These are phyloP conservation scores for Radiomyces spectabilis DNA, from an alignment of 192 early-diverging fungal species.

Conservation along the genomic window DNA sequence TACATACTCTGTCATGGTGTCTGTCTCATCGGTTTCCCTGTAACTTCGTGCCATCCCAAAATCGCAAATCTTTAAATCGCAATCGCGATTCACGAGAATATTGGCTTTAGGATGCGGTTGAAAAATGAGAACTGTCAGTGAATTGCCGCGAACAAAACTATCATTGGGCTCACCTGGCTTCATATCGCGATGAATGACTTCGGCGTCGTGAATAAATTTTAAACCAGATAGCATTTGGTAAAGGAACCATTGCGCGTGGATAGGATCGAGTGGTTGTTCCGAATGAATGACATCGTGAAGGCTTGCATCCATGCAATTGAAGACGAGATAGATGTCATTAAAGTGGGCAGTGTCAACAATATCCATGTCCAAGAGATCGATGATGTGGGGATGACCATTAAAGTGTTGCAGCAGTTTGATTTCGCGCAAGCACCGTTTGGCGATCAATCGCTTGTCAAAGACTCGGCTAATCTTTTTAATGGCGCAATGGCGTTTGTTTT, in stretches of 20 bases:
- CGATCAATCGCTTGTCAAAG: conserved; percentile 76
- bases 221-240: conserved; percentile 63
- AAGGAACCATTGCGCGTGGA: conserved; percentile 53
- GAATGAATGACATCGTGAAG: conserved; percentile 68
- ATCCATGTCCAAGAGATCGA: conserved; percentile 56
- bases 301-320: conserved; percentile 66
- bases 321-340: conserved; percentile 42
- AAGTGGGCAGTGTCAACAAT: conserved; percentile 47
- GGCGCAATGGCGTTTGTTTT: background rate
- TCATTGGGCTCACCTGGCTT: conserved; percentile 56
- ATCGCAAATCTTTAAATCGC: conserved; percentile 67
- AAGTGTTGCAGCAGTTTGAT: conserved; percentile 88
- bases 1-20: conserved; percentile 93
- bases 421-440: conserved; percentile 83
- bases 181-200: conserved; percentile 84
- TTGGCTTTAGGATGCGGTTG: background rate
- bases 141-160: background rate
- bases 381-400: conserved; percentile 59
- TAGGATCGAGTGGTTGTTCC: conserved; percentile 15
- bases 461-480: conserved; percentile 62
- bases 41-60: conserved; percentile 89
- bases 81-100: conserved; percentile 21
- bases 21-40: conserved; percentile 58
- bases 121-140: background rate
- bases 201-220: conserved; percentile 68